Conservation (phyloP, 805 yeast species). For the Candida nemodendra region DNA sequence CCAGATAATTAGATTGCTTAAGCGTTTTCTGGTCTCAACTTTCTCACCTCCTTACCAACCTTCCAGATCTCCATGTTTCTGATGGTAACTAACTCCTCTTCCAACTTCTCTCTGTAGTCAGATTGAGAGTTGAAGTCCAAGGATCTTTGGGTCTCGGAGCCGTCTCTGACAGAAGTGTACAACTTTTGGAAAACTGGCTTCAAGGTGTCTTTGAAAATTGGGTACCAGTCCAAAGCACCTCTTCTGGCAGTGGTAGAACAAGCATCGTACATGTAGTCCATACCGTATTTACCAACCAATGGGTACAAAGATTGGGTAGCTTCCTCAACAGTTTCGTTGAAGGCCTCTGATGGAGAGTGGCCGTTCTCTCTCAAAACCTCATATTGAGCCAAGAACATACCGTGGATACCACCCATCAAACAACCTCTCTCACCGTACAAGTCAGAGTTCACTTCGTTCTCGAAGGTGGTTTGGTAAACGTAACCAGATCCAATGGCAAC, state of each 20-base stretch:
- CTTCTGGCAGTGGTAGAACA: slow-evolving; percentile 99
- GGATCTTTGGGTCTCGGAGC: slow-evolving; percentile 97
- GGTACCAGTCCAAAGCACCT: slow-evolving; percentile 99
- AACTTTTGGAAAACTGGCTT: slow-evolving; percentile 98
- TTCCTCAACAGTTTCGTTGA: slow-evolving; percentile 99
- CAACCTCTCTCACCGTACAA: slow-evolving; percentile 99
- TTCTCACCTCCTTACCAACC: slow-evolving; percentile 99
- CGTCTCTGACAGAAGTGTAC: slow-evolving; percentile 92
- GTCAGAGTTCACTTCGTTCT: slow-evolving; percentile 98
- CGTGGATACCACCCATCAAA: slow-evolving; percentile 99
- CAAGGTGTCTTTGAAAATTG: slow-evolving; percentile 96
- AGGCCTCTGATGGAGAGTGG: slow-evolving; percentile 99
- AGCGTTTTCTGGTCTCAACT: slow-evolving; percentile 98
- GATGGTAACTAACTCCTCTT: slow-evolving; percentile 87
- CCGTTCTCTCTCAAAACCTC: slow-evolving; percentile 99
- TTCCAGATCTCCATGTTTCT: slow-evolving; percentile 99
- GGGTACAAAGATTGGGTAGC: slow-evolving; percentile 99
- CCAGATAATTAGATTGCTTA: slow-evolving; percentile 33
- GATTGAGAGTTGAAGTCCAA: slow-evolving; percentile 97
- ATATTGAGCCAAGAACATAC: slow-evolving; percentile 99
- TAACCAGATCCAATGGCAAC: slow-evolving; percentile 99
- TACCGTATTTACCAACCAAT: slow-evolving; percentile 98
- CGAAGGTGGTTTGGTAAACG: slow-evolving; percentile 99
- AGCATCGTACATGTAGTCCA: slow-evolving; percentile 99
- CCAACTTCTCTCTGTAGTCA: slow-evolving; percentile 96